These are phyloP conservation scores for Fusarium domesticum DNA, from an alignment of 2,329 filamentous ascomycete species.

Conservation along the genomic window DNA sequence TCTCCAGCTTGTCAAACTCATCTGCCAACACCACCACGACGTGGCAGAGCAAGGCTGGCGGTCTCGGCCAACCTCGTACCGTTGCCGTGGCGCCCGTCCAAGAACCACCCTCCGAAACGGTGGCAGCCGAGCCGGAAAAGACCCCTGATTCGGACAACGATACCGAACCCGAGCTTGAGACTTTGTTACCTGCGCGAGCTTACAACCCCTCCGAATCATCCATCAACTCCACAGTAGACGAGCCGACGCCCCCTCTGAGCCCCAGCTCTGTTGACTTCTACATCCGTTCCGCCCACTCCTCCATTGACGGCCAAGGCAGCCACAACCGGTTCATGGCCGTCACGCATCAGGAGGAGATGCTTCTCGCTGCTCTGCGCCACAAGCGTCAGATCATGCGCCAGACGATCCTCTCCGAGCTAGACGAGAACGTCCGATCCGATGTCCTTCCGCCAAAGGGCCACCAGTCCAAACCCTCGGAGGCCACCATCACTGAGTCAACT, in stretches of 20 bases:
- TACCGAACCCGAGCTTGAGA: constrained; percentile 13
- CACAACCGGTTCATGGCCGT: constrained; percentile 53
- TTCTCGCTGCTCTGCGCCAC: constrained; percentile 54
- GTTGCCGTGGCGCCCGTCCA: constrained; percentile 37
- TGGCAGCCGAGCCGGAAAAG: constrained; percentile 11
- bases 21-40: constrained; percentile 36
- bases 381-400: constrained; percentile 57
- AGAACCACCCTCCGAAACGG: constrained; percentile 23
- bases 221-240: constrained; percentile 33
- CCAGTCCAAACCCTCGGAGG: constrained; percentile 30
- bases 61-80: constrained; percentile 38
- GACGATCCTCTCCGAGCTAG: constrained; percentile 42
- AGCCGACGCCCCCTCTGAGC: constrained; percentile 50
- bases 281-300: constrained; percentile 39
- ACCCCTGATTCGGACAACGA: constrained; percentile 16
- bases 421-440: constrained; percentile 29
- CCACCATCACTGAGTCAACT: constrained; percentile 29
- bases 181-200: constrained; percentile 10
- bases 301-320: constrained; percentile 32
- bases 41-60: constrained; percentile 30
- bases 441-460: constrained; percentile 20
- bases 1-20: constrained; percentile 39
- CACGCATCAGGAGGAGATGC: constrained; percentile 56
- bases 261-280: constrained; percentile 52
- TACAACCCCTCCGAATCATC: constrained; percentile 26